Base-by-base conservation (phyloP, 148 eudicot genomes). In the Beta vulgaris region DNA sequence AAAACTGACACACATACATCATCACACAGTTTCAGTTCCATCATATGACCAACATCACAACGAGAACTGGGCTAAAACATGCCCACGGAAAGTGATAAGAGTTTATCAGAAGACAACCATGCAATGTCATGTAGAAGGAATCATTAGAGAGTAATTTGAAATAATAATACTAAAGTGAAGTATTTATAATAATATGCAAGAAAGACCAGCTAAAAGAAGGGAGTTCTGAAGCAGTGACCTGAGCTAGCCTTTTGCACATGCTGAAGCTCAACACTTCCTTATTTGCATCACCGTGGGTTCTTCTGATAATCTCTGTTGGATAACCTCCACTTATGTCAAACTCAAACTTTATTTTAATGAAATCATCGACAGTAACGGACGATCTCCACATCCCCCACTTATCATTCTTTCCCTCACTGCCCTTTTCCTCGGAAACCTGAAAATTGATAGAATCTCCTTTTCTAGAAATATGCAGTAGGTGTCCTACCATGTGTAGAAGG, bases 401-500 rank as follows among this genome's bases (percentile, higher is more conserved):
- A 81, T 88, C 93, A 79, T 72, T 89, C 82, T 79, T 83, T 28
- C 85, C 85, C 65, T 77, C 86, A 77, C 87, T 83, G 49, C 84
- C 87, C 78, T 77, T 74, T 34, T 87, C 96, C 32, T 84, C 79
- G 44, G 76, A 77, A 51, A 84, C 91, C 39, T 86, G 76, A 58
- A 94, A 84, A n/a, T 70, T 77, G 23, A 91, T 81, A 78, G 75
- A 79, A 65, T 88, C 93, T 16, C 86, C 82, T 39, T 83, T 83
- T 58, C 58, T 82, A 10, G 85, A 80, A 7, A 85, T 83, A 76
- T 82, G 76, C 81, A 91, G 74, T 18, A 91, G 79, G 76, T 86
- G 85, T 25, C 98, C 93, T 23, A 91, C 88, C 91, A 94, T 94
- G 82, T 94, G 98, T 74, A 91, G 73, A 72, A 94, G 83, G 7